A percentile compares a stretch with the other conserved stretches of the same genome.
Evolutionary conservation across 345 rosid species (phyloP).

Genomic region (Syzygium aqueum): DNA sequence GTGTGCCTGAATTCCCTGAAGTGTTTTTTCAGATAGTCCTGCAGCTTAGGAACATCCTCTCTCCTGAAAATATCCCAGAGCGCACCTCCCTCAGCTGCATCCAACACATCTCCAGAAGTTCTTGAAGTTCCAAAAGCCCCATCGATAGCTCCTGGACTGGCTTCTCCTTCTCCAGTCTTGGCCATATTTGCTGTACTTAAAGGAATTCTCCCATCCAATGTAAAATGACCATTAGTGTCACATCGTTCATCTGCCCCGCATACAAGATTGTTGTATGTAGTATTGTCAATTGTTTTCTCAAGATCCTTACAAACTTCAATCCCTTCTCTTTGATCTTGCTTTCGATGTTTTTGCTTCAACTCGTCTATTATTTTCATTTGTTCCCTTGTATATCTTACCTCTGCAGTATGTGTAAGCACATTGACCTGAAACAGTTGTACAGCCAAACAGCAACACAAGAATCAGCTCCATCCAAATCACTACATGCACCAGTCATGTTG

Average conservation of each 20-base stretch:
- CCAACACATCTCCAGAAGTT: slow-evolving; percentile 1
- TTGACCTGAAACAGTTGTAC: slow-evolving; percentile 47
- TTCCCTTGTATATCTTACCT: slow-evolving; percentile 10
- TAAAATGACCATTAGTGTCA: neutral
- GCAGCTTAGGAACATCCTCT: slow-evolving; percentile 59
- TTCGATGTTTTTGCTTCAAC: slow-evolving; percentile 30
- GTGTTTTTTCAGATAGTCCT: slow-evolving; percentile 53
- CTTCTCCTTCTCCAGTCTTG: neutral
- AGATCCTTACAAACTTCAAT: slow-evolving; percentile 11
- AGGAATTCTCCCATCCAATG: neutral
- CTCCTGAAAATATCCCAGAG: slow-evolving; percentile 75
- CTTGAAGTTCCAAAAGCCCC: neutral
- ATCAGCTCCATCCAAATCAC: neutral
- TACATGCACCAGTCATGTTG: neutral
- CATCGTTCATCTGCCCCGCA: neutral
- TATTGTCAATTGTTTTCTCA: slow-evolving; percentile 2
- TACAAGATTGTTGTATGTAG: neutral
- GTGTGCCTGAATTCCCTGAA: slow-evolving; percentile 66
- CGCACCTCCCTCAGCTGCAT: slow-evolving; percentile 45
- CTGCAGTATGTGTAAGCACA: slow-evolving; percentile 52
- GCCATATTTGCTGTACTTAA: neutral
- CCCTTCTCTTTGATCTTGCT: slow-evolving; percentile 52
- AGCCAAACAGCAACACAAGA: neutral
- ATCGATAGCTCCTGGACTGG: neutral
- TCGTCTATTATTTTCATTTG: slow-evolving; percentile 4